Base-by-base conservation (phyloP, 164 flowering plant species). In the Protea cynaroides region DNA sequence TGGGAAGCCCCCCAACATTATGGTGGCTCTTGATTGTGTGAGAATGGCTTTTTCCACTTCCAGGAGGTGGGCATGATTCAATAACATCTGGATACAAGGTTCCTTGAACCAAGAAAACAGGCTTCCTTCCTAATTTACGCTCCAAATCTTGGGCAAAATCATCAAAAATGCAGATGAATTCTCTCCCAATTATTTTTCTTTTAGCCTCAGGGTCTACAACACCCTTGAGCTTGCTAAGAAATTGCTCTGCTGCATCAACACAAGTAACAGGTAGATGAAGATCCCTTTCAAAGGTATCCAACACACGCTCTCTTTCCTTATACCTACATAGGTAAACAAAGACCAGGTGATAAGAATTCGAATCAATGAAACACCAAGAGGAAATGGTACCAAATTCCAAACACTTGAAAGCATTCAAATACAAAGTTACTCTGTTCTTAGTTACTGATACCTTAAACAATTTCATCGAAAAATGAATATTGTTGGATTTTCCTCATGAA, bases 21-120 rank as follows among this genome's bases (percentile, higher is more conserved):
- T 95, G 97, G 80, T 95, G 99, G 78, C 99, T 95, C 83, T 95
- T 95, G 72, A 92, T 95, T 25, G 97, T 95, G 81, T 88, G 97
- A 34, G 99, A 95, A 69, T 92, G 99, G 21, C 73, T 86, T 71
- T 85, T 82, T 72, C 96, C 99, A 76, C 88, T 83, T 59, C 99
- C 97, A 59, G 99, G 97, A 23, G 97, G 99, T 46, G 99, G 99
- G 71, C 99, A 92, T 50, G 99, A 92, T 74, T 95, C 99, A 70
- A 92, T 95, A 47, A 95, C 97, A 81, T 95, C 99, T 10, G 99
- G 99, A 69, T 95, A 92, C 64, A 95, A 68, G 21, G 99, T 95
- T 63, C 99, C 97, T 80, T 95, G 99, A 68, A 95, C 99, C 75
- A 92, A 74, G 75, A 79, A 95, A 60, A 58, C 67, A 55, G 99